Conservation (phyloP, 2,329 filamentous ascomycete genomes). For the Beauveria brongniartii region DNA sequence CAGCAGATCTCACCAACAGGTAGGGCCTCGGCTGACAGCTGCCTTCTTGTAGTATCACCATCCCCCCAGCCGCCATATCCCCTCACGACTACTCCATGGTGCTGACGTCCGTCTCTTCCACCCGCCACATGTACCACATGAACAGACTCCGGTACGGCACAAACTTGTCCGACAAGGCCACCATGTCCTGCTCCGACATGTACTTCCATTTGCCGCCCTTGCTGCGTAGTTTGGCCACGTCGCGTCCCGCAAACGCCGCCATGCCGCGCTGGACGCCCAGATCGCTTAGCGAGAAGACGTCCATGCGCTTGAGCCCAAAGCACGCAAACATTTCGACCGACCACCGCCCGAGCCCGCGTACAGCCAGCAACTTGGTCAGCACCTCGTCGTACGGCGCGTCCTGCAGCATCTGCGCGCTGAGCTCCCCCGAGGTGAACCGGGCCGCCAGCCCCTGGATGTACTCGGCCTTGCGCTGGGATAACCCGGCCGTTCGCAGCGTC, state of each 20-base stretch:
- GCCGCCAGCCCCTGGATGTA: conserved; percentile 81
- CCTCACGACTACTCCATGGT: conserved; percentile 36
- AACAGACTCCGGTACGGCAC: conserved; percentile 83
- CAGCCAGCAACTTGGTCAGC: conserved; percentile 71
- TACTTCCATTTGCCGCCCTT: conserved; percentile 94
- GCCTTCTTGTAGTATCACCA: background rate
- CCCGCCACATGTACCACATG: conserved; percentile 98
- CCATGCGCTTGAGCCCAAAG: conserved; percentile 88
- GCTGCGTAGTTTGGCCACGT: conserved; percentile 74
- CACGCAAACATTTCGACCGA: conserved; percentile 97
- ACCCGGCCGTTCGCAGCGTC: conserved; percentile 70
- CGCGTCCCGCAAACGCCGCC: conserved; percentile 75
- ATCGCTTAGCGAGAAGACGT: conserved; percentile 89
- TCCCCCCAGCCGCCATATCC: no score
- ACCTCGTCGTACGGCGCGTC: conserved; percentile 80
- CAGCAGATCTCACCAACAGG: background rate
- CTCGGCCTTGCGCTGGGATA: conserved; percentile 92
- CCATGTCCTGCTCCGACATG: conserved; percentile 90
- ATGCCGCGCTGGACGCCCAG: conserved; percentile 91
- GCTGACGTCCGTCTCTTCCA: conserved; percentile 69
- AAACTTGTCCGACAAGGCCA: conserved; percentile 70
- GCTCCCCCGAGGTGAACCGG: conserved; percentile 68
- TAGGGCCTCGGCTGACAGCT: no score
- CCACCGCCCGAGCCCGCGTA: conserved; percentile 83
- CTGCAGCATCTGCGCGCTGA: conserved; percentile 68